These are phyloP conservation scores for Phaeosphaeria sp. DNA, from an alignment of 2,329 filamentous ascomycete genomes.

Conservation along the genomic window DNA sequence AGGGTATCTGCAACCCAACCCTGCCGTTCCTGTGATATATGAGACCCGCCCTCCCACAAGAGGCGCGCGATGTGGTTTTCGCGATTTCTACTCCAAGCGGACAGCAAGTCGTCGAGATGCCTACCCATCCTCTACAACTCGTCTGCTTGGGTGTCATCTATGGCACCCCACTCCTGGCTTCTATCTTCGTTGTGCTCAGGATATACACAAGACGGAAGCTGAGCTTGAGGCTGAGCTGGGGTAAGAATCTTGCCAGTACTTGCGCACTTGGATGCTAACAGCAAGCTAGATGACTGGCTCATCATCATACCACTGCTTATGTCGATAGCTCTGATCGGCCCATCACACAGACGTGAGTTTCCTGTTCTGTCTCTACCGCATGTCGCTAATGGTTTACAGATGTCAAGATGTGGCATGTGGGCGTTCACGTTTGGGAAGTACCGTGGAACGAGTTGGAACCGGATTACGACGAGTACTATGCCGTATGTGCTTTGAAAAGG, in stretches of 20 bases:
- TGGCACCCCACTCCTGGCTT: conserved; percentile 41
- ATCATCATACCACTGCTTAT: conserved; percentile 45
- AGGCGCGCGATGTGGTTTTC: conserved; percentile 36
- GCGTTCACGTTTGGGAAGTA: conserved; percentile 47
- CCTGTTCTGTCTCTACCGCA: background rate
- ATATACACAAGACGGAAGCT: conserved; percentile 48
- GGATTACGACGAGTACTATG: conserved; percentile 46
- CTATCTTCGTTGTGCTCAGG: conserved; percentile 43
- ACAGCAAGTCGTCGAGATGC: conserved; percentile 40
- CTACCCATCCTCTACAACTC: conserved; percentile 47
- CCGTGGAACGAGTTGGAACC: conserved; percentile 44
- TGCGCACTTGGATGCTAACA: conserved; percentile 23
- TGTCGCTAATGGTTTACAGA: conserved; percentile 19
- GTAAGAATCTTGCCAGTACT: conserved; percentile 25
- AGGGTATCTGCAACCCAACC: conserved; percentile 21
- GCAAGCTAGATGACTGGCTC: conserved; percentile 46
- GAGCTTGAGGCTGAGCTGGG: conserved; percentile 45
- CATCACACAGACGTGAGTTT: conserved; percentile 44
- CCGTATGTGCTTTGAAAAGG: conserved; percentile 22
- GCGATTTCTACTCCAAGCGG: conserved; percentile 30
- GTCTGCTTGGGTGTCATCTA: conserved; percentile 48
- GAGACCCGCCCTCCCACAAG: conserved; percentile 33
- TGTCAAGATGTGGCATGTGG: conserved; percentile 49
- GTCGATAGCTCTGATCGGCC: conserved; percentile 47
- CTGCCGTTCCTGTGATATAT: conserved; percentile 29